These are phyloP conservation scores for Zhuliangozyma parablackwelliae DNA, from an alignment of 1,139 yeast genomes.

Conservation along the genomic window DNA sequence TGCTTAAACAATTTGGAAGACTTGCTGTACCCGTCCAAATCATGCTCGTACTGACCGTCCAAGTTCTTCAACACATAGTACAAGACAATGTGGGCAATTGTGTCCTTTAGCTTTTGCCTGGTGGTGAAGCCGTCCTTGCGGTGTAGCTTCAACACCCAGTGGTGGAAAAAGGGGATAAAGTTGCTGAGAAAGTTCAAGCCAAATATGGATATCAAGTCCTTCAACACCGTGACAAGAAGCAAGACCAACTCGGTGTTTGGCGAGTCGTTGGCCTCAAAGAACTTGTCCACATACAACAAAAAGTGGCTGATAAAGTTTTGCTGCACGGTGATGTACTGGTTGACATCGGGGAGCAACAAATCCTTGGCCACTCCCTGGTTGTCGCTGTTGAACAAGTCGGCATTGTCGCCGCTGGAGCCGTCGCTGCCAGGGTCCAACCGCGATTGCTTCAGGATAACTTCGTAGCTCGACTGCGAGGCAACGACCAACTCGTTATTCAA, in stretches of 20 bases:
- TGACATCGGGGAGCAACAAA: conserved; percentile 31
- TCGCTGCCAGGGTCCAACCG: conserved; percentile 8
- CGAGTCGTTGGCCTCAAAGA: conserved; percentile 20
- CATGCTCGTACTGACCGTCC: conserved; percentile 26
- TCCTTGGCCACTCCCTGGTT: conserved; percentile 12
- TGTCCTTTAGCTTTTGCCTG: conserved; percentile 22
- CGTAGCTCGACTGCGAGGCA: conserved; percentile 4
- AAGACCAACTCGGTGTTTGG: conserved; percentile 19
- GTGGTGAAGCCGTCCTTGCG: conserved; percentile 12
- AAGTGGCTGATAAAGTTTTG: conserved; percentile 35
- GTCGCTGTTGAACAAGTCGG: conserved; percentile 11
- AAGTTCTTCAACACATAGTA: conserved; percentile 21
- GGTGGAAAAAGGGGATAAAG: conserved; percentile 44
- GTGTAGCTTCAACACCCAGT: conserved; percentile 34
- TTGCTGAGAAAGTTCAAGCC: conserved; percentile 47
- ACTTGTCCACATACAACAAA: conserved; percentile 31
- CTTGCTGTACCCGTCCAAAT: conserved; percentile 22
- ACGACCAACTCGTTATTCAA: conserved; percentile 27
- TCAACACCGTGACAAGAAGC: conserved; percentile 23
- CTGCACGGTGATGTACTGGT: conserved; percentile 32
- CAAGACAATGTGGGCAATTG: conserved; percentile 32
- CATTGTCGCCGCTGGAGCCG: conserved; percentile 3
- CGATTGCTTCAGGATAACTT: conserved; percentile 5
- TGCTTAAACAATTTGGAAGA: conserved; percentile 21
- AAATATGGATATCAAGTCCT: conserved; percentile 26